phyloP scores from a whole-genome alignment of 768 basidiomycete species.

The Phanerodontia chrysosporium region DNA sequence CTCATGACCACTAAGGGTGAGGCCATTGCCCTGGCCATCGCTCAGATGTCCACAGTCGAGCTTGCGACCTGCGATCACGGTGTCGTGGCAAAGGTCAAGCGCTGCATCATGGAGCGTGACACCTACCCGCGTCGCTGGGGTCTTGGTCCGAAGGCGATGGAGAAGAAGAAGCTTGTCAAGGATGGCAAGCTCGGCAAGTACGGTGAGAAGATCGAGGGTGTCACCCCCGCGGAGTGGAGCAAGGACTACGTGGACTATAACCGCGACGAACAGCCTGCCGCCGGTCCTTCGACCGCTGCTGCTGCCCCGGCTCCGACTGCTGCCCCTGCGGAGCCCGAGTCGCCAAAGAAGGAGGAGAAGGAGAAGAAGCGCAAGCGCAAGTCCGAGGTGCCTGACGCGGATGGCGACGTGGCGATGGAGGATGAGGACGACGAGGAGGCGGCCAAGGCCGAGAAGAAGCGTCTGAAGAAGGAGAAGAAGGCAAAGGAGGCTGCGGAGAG shows the following conservation, averaged over 20 bases:
- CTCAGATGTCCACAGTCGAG: slow-evolving; percentile 98
- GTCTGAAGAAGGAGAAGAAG: slow-evolving; percentile 29
- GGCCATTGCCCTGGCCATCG: slow-evolving; percentile 90
- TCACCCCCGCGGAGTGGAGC: slow-evolving; percentile 89
- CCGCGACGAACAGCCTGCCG: slow-evolving; percentile 50
- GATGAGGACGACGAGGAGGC: slow-evolving; percentile 43
- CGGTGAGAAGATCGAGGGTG: slow-evolving; percentile 82
- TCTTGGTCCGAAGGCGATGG: slow-evolving; percentile 91
- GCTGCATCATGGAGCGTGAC: slow-evolving; percentile 99
- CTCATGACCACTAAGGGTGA: slow-evolving; percentile 99
- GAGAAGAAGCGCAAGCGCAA: slow-evolving; percentile 88
- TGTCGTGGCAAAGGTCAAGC: slow-evolving; percentile 97
- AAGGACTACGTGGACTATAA: slow-evolving; percentile 92
- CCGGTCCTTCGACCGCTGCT: slow-evolving; percentile 33
- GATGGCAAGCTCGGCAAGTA: slow-evolving; percentile 96
- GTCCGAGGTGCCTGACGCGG: slow-evolving; percentile 49
- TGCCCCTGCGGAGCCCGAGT: slow-evolving; percentile 24
- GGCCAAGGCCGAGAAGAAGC: slow-evolving; percentile 30
- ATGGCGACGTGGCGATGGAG: slow-evolving; percentile 39
- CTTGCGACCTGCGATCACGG: slow-evolving; percentile 98
- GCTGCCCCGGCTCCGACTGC: slow-evolving; percentile 21
- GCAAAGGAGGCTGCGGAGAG: slow-evolving; percentile 46
- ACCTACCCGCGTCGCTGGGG: slow-evolving; percentile 98
- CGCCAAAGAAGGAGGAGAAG: slow-evolving; percentile 44
- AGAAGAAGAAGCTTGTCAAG: slow-evolving; percentile 98